Conservation (phyloP, 495 filamentous ascomycete genomes). For the Haplographium delicatum region DNA sequence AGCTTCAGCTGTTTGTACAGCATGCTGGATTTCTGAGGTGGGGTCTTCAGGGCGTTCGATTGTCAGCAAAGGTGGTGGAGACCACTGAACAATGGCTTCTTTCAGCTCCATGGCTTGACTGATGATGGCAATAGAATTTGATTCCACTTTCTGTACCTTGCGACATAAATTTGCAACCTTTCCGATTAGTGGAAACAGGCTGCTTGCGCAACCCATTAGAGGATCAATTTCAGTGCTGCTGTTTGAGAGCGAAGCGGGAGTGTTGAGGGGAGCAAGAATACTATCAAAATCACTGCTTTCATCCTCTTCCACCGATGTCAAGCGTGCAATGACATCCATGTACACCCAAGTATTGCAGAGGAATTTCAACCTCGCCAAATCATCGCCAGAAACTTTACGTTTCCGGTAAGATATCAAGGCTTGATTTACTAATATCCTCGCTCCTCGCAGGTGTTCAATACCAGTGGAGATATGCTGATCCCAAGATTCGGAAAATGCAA, state of each 20-base stretch:
- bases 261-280: slow-evolving; percentile 29
- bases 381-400: slow-evolving; percentile 25
- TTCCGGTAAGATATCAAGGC: slow-evolving; percentile 37
- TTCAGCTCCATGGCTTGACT: slow-evolving; percentile 62
- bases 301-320: slow-evolving; percentile 62
- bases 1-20: slow-evolving; percentile 66
- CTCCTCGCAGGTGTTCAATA: slow-evolving; percentile 66
- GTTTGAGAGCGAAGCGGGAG: slow-evolving; percentile 29
- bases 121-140: slow-evolving; percentile 59
- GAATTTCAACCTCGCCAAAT: slow-evolving; percentile 57
- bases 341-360: slow-evolving; percentile 77
- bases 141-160: slow-evolving; percentile 50
- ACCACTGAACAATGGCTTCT: slow-evolving; percentile 58
- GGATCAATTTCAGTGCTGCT: slow-evolving; percentile 62
- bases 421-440: slow-evolving; percentile 58
- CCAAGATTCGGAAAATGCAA: slow-evolving; percentile 77
- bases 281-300: slow-evolving; percentile 49
- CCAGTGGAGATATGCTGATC: slow-evolving; percentile 71
- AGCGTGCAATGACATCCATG: slow-evolving; percentile 74
- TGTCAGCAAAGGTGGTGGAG: slow-evolving; percentile 40
- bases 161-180: slow-evolving; percentile 64
- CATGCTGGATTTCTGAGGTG: slow-evolving; percentile 58
- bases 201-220: slow-evolving; percentile 67
- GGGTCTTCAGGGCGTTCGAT: slow-evolving; percentile 65
- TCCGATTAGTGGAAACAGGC: slow-evolving; percentile 70